Evolutionary conservation across 805 yeast species (phyloP), one percentile per base, ranked within the genome.

Genomic region (Starmerella powellii): DNA sequence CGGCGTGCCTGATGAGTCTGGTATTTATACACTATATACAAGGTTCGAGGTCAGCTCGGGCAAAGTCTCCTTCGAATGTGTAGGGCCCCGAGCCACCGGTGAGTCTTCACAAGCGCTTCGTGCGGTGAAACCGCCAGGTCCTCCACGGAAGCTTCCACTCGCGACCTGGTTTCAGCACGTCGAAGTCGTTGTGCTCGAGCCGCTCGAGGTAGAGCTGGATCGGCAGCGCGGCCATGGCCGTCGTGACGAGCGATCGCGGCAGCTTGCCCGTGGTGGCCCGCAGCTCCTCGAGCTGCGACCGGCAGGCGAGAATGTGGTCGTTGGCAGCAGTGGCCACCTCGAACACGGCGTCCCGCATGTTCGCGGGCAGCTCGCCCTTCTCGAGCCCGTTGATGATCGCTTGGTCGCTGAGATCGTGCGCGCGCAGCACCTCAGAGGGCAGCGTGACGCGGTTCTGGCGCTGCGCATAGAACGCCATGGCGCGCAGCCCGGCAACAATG

Each of bases 261-360:
- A 56, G 28, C 51, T 48, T 30, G 52, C 65, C 48, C n/a, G 74
- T 65, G 15, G 64, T 67, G 3, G 45, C 47, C 41, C 61, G 63
- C 12, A 71, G 57, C 26, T 64, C 56, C 1, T 51, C 46, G 19
- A 79, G 57, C 50, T 80, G 73, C n/a, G 64, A 58, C 38, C 80
- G 64, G 1, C 91, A 85, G 1, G 86, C 65, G 4, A 83, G 57
- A 2, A 84, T 55, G 58, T 83, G 94, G 57, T 83, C 94, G 60
- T 84, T 83, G 2, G 94, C 91, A 1, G 70, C 63, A 4, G 79
- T 74, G 2, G 91, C 82, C 4, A 79, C 72, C 36, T 78, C 83
- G 54, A 71, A 84, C 1, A 80, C 66, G 8, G 76, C 73, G 53
- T 78, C 75, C 44, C 8, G 56, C 63, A 28, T 48, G 56, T 10